Base-by-base conservation (phyloP, 805 yeast species). In the Wickerhamomyces rabaulensis region DNA sequence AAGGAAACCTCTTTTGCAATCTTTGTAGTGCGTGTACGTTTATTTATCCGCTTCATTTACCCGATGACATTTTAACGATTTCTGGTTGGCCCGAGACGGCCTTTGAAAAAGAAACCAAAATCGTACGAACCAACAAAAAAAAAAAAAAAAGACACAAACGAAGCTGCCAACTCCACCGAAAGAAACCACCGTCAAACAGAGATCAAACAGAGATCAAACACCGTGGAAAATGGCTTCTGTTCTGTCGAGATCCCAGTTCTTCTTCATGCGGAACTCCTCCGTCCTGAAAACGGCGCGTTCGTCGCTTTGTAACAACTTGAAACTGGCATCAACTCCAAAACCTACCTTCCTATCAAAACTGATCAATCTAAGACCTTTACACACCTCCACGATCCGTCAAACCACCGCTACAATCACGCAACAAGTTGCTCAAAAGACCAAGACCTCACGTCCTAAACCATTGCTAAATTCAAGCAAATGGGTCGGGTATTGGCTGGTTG, bases 401-500 rank as follows among this genome's bases (percentile, higher is more conserved):
- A 36, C 39, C n/a, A 19, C 39, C 3, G 19, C 23, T 9, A 13
- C 39, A 6, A 19, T 36, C 38, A 35, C 38, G 3, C 7, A 36
- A 20, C 22, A 36, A 10, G 5, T 19, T 3, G 21, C n/a, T 13
- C 31, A 27, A 19, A 19, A 9, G 13, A 19, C 39, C 25, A 19
- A 19, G n/a, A 13, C 25, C 6, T 20, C 21, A 7, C 39, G 60
- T 42, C 52, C 51, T 37, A 56, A 61, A 51, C 40, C 43, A 9
- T 45, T 49, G 33, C 50, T 44, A 47, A 57, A 52, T 57, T 45
- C 54, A 41, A 71, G 80, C 39, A 80, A 76, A 45, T 60, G 67
- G 27, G 92, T 89, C 3, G 97, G 95, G 0, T 87, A 85, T 62
- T 85, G 98, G 88, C 75, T 95, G 46, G 68, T 91, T 7, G 92